A percentile compares a stretch with the other conserved stretches of the same genome.
phyloP scores from a whole-genome alignment of 1,139 yeast species.

The Trichomonascaceae sp. region DNA sequence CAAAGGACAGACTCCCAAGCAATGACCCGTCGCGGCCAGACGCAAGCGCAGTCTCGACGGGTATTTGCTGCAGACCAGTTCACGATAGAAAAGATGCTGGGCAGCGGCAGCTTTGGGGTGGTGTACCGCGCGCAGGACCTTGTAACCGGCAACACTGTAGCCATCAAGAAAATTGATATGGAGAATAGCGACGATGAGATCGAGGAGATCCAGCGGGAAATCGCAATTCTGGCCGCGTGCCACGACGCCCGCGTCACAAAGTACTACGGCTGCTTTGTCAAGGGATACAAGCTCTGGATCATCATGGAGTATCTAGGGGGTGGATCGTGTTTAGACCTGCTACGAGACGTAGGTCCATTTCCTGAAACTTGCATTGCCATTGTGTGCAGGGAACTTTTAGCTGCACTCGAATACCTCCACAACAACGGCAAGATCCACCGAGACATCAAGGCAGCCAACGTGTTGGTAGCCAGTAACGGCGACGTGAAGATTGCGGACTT shows the following conservation, averaged over 20 bases:
- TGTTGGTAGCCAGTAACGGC: constrained; percentile 52
- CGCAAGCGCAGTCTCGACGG: constrained; percentile 15
- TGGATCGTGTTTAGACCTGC: constrained; percentile 62
- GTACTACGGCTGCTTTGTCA: constrained; percentile 71
- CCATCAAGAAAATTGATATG: constrained; percentile 41
- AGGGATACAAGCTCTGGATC: constrained; percentile 72
- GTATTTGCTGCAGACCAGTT: constrained; percentile 36
- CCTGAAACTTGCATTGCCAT: constrained; percentile 43
- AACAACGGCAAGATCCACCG: constrained; percentile 72
- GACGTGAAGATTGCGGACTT: constrained; percentile 91
- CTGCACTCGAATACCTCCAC: constrained; percentile 62
- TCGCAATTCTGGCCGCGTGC: constrained; percentile 64
- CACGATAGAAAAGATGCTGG: constrained; percentile 61
- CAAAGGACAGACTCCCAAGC: too few species aligned
- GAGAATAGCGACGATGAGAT: constrained; percentile 68
- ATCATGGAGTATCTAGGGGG: constrained; percentile 69
- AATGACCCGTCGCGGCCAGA: too few species aligned
- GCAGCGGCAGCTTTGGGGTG: constrained; percentile 81
- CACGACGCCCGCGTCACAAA: constrained; percentile 54
- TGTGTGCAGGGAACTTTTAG: constrained; percentile 44
- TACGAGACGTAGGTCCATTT: constrained; percentile 40
- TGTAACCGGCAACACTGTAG: constrained; percentile 31
- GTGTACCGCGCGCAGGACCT: constrained; percentile 58
- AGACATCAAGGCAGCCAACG: constrained; percentile 78
- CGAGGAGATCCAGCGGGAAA: constrained; percentile 69